Evolutionary conservation across 306 rosid species (phyloP).

Genomic region (barrel medic (Medicago truncatula)): DNA sequence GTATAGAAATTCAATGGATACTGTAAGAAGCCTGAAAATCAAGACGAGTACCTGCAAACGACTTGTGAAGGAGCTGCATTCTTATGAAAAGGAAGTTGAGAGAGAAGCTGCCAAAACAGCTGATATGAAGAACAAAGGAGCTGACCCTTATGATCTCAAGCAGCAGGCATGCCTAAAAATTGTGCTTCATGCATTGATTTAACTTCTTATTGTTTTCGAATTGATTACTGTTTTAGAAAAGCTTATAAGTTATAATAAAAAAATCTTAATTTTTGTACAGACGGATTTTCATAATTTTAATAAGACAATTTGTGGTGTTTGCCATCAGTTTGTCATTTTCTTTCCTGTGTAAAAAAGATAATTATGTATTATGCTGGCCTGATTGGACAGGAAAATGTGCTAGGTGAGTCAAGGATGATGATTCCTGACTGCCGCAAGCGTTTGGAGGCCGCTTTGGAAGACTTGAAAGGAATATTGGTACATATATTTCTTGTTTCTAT

Average conservation of each 20-base stretch:
- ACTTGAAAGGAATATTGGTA: conserved; percentile 77
- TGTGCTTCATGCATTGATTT: background rate
- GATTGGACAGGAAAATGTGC: conserved; percentile 81
- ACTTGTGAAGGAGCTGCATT: conserved; percentile 75
- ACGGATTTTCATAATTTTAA: background rate
- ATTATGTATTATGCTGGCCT: conserved; percentile 24
- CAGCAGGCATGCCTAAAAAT: conserved; percentile 67
- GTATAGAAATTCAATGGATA: conserved; percentile 60
- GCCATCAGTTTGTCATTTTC: conserved; percentile 19
- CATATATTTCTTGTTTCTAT: conserved; percentile 16
- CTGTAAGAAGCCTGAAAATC: conserved; percentile 70
- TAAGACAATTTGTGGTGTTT: background rate
- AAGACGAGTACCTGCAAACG: conserved; percentile 88
- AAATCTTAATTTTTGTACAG: background rate
- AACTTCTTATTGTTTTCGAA: conserved; percentile 1
- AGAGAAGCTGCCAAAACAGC: conserved; percentile 87
- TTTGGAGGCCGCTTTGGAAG: conserved; percentile 75
- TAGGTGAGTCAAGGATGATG: conserved; percentile 98
- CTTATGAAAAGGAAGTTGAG: conserved; percentile 86
- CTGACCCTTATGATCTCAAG: conserved; percentile 86
- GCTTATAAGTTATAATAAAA: background rate
- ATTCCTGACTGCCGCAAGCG: conserved; percentile 91
- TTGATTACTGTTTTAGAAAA: background rate
- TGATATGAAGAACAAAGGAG: conserved; percentile 85
- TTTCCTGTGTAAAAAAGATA: conserved; percentile 12